Evolutionary conservation across 805 yeast species (phyloP), one percentile per base, ranked within the genome.

Genomic region (Cyberlindnera meyerae): DNA sequence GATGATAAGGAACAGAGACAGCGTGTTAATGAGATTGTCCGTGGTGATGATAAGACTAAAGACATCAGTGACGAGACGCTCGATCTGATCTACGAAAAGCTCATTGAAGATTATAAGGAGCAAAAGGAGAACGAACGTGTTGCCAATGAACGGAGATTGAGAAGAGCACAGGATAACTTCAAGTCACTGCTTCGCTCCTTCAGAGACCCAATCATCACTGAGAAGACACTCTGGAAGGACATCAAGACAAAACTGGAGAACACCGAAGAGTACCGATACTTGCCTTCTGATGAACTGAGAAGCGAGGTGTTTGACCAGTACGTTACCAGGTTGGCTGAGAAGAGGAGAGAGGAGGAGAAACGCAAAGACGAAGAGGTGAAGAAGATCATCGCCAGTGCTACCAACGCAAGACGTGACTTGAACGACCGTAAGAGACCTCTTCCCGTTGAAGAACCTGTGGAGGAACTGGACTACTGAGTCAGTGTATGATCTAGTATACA

Each of bases 211-310:
- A 30, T 45, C 7, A 43, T 47, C 13, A 47, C 49, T 4, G 39
- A 48, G n/a, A 54, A 51, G 1, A 52, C 59, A 7, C 52, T 53
- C 2, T 71, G 71, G 70, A 68, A 60, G 8, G 58, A 48, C 5
- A 56, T 65, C 3, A 48, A 51, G 35, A 48, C 51, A 8, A 47
- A 54, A 12, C 31, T 71, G 9, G 45, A 52, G 32, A 37, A 48
- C 5, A 40, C 57, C 2, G 47, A 48, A 2, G 74, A 68, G 42
- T 68, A 49, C 38, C 35, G 37, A 27, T 67, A 61, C 9, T 36
- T 71, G 5, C 58, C 55, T 5, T 55, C 54, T 21, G 69, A 62
- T 8, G 53, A 47, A 11, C 26, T 44, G 8, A 44, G 61, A 21
- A 33, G 40, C 18, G 27, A 40, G 12, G 56, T 67, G 12, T 70